A percentile compares a stretch with the other conserved stretches of the same genome.
These are phyloP conservation scores for Monilinia fructigena DNA, from an alignment of 2,329 filamentous ascomycete species.

Conservation along the genomic window DNA sequence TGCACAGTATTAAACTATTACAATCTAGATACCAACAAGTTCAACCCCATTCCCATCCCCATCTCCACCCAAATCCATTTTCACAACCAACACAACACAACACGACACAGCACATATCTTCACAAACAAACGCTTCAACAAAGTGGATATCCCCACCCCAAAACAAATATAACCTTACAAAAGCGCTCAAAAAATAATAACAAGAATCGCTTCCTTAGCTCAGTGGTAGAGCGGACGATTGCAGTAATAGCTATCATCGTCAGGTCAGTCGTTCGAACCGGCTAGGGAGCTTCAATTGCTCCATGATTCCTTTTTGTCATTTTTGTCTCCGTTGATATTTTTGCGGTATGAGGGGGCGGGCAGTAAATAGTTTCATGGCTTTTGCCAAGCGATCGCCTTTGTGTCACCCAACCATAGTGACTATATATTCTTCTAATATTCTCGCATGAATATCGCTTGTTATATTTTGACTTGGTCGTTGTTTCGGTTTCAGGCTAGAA, in stretches of 20 bases:
- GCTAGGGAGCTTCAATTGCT: constrained; percentile 16
- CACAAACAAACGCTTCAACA: background rate
- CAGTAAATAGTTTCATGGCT: no score
- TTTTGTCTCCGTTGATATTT: no score
- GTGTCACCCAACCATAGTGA: no score
- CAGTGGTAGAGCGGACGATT: constrained; percentile 22
- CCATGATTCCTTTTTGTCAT: background rate
- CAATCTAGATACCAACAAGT: rapidly evolving
- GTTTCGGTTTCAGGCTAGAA: background rate
- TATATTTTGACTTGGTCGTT: no score
- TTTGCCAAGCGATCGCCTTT: background rate
- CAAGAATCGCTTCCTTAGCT: constrained; percentile 15
- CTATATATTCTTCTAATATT: no score
- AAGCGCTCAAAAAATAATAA: rapidly evolving
- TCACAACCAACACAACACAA: background rate
- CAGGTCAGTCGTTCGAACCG: constrained; percentile 22
- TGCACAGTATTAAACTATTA: rapidly evolving
- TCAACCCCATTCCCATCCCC: rapidly evolving
- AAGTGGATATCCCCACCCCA: background rate
- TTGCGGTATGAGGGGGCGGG: no score
- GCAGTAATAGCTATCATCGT: constrained; percentile 14
- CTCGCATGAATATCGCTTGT: no score
- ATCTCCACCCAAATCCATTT: background rate
- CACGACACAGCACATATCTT: no score
- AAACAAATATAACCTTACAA: background rate